A percentile compares a stretch with the other conserved stretches of the same genome.
Conservation (phyloP, 176 grass and related monocot species). For the Echinochloa phyllopogon region DNA sequence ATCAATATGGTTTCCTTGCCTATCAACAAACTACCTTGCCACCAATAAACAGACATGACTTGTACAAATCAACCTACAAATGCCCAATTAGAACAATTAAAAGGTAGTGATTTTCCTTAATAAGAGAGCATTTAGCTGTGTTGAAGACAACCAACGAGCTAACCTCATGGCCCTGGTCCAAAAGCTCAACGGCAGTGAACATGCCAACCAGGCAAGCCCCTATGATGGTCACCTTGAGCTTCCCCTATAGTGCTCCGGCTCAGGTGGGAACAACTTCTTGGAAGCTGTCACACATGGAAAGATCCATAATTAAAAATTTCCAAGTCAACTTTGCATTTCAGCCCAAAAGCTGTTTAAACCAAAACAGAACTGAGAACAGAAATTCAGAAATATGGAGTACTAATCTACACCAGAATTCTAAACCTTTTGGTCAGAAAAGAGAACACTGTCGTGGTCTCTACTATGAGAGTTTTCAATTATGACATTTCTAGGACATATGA, state of each 20-base stretch:
- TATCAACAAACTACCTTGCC: constrained; percentile 98
- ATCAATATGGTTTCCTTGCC: constrained; percentile 90
- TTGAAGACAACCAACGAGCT: neutral
- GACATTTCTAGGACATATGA: neutral
- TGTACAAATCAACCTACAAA: constrained; percentile 92
- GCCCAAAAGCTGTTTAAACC: constrained; percentile 1
- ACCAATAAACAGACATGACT: constrained; percentile 79
- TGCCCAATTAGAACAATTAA: neutral
- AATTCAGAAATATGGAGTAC: neutral
- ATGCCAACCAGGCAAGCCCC: constrained; percentile 84
- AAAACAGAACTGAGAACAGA: neutral
- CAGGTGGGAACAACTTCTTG: constrained; percentile 84
- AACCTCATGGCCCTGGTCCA: constrained; percentile 98
- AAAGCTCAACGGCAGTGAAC: constrained; percentile 94
- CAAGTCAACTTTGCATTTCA: constrained; percentile 9
- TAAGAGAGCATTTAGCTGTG: neutral
- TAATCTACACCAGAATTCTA: neutral
- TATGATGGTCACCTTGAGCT: constrained; percentile 96
- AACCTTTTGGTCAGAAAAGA: neutral
- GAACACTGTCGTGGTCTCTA: neutral
- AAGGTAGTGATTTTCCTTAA: neutral
- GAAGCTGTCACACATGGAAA: constrained; percentile 59
- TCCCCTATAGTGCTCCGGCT: constrained; percentile 85
- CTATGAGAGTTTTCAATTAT: neutral
- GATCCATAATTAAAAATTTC: neutral